Base-by-base conservation (phyloP, 768 basidiomycete species). In the Arthromyces matolae region DNA sequence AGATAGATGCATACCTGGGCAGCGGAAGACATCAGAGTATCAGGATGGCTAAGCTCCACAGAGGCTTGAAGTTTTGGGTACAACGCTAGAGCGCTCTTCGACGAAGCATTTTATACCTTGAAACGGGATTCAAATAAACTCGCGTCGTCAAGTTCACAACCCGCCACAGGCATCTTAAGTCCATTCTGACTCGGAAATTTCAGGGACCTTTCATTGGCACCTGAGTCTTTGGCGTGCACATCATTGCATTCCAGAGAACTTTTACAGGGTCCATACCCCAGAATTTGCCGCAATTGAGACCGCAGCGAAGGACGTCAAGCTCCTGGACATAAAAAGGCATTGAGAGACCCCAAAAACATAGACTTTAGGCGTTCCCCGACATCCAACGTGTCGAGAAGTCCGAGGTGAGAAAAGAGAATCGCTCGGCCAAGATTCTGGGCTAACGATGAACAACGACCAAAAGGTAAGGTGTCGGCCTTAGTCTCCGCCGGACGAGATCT, bases 301-400 rank as follows among this genome's bases (percentile, higher is more conserved):
- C 39, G 39, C 43, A 44, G 39, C 45, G 20, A 40, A 40, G 20
- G 20, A 27, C 16, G 32, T 24, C 14, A 43, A 43, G 28, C 41
- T 42, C 33, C 23, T 24, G 25, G 36, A 48, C 50, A 51, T 42
- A 45, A 42, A 22, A 43, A 39, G 42, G 37, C 20, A 42, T 37
- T 23, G 35, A 28, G 18, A 27, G 32, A 29, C 39, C 24, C 35
- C 29, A 50, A 34, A 52, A 36, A 42, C 45, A 52, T 57, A 57
- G 42, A 41, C 50, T 58, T 58, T 52, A 58, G 48, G 52, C 54
- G 57, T 53, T 52, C 47, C 39, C 50, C 45, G 52, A 48, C 47
- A 12, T 45, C 25, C 23, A 39, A 20, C 25, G 24, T 41, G 35
- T 42, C 36, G 36, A 42, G 51, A 36, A 45, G 36, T 53, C 51